phyloP scores from a whole-genome alignment of 2,329 filamentous ascomycete species.

The Parastagonospora nodorum region DNA sequence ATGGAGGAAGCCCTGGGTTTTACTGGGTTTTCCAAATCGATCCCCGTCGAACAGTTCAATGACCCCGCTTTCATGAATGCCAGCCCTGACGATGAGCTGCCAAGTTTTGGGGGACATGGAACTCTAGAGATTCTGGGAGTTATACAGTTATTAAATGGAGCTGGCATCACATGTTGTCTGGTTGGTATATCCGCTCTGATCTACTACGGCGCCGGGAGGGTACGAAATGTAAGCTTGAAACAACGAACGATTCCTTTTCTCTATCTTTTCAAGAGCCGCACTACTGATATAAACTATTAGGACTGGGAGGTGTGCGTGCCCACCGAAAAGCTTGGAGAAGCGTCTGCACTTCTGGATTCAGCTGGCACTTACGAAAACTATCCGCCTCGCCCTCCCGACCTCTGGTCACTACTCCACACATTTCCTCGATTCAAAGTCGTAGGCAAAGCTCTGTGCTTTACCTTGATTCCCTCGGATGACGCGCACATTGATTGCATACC shows the following conservation, averaged over 20 bases:
- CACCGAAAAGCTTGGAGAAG: slow-evolving; percentile 2
- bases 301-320: slow-evolving; percentile 3
- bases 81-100: not conserved
- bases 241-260: not conserved
- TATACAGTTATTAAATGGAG: slow-evolving; percentile 1
- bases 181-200: slow-evolving; percentile 2
- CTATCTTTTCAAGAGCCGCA: not conserved
- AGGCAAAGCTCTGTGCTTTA: slow-evolving; percentile 3
- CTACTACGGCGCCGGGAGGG: slow-evolving; percentile 4
- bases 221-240: not conserved
- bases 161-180: slow-evolving; percentile 2
- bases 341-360: slow-evolving; percentile 1
- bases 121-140: slow-evolving; percentile 1
- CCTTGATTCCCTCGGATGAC: slow-evolving; percentile 2
- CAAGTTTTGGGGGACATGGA: slow-evolving; percentile 3
- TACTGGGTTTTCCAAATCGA: not conserved
- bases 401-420: slow-evolving; percentile 2
- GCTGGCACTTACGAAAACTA: slow-evolving; percentile 1
- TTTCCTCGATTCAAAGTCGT: slow-evolving; percentile 3
- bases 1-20: not conserved
- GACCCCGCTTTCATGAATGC: slow-evolving; percentile 1
- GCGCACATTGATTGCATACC: slow-evolving; percentile 1
- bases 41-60: slow-evolving; percentile 1
- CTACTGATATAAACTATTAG: slow-evolving; percentile 1
- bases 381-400: not conserved